A percentile compares a stretch with the other conserved stretches of the same genome.
Conservation (phyloP, 805 yeast genomes). For the Kodamaea restingae region DNA sequence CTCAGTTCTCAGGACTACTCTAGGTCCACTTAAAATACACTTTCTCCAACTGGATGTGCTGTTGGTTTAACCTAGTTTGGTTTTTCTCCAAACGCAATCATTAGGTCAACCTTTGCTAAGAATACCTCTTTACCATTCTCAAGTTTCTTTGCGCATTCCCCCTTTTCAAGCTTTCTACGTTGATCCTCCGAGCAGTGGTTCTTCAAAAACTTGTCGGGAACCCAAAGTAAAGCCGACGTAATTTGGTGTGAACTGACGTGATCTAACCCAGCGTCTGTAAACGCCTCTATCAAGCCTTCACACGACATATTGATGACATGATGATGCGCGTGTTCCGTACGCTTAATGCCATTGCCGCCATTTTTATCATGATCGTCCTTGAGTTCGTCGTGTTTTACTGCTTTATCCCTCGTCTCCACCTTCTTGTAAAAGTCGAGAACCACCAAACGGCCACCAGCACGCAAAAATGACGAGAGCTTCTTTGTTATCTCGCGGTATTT, state of each 20-base stretch:
- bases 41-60: too few relatives aligned
- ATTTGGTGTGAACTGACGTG: slow-evolving; percentile 23
- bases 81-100: slow-evolving; percentile 28
- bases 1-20: too few relatives aligned
- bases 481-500: slow-evolving; percentile 26
- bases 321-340: slow-evolving; percentile 18
- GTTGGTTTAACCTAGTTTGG: too few relatives aligned
- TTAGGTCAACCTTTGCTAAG: slow-evolving; percentile 24
- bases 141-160: slow-evolving; percentile 13
- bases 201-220: slow-evolving; percentile 19
- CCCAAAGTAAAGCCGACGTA: slow-evolving; percentile 20
- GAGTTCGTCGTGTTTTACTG: too few relatives aligned
- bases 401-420: slow-evolving; percentile 6
- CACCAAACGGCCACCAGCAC: slow-evolving; percentile 31
- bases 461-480: slow-evolving; percentile 30
- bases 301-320: too few relatives aligned
- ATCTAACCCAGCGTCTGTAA: slow-evolving; percentile 20
- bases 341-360: too few relatives aligned
- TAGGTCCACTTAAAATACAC: too few relatives aligned
- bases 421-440: slow-evolving; percentile 39
- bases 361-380: too few relatives aligned
- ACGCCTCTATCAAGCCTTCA: slow-evolving; percentile 24
- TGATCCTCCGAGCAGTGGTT: slow-evolving; percentile 19
- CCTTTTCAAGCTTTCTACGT: slow-evolving; percentile 14
- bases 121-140: slow-evolving; percentile 14